phyloP scores from a whole-genome alignment of 768 basidiomycete genomes.

The Tulasnella sp. region DNA sequence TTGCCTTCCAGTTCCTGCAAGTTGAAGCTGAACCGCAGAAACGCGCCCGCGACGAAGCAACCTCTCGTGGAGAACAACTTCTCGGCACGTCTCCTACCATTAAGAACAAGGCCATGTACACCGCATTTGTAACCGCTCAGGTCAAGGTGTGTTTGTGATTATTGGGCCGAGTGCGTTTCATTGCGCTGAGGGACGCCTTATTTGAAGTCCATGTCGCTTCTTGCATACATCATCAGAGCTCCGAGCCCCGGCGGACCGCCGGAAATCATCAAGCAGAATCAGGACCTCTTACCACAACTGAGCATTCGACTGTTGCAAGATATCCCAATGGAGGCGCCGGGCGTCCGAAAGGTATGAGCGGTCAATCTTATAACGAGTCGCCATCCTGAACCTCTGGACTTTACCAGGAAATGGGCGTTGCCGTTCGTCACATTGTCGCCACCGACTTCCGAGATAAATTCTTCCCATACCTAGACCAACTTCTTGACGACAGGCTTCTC shows the following conservation, averaged over 20 bases:
- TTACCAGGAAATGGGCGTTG: constrained; percentile 78
- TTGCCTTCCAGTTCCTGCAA: constrained; percentile 42
- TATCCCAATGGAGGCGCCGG: constrained; percentile 78
- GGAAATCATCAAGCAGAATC: constrained; percentile 61
- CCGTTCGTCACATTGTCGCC: constrained; percentile 80
- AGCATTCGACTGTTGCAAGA: constrained; percentile 87
- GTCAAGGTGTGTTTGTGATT: constrained; percentile 60
- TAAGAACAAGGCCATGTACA: constrained; percentile 62
- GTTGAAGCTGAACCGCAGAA: constrained; percentile 76
- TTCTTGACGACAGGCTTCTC: constrained; percentile 84
- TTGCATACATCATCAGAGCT: constrained; percentile 80
- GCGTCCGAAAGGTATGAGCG: constrained; percentile 60
- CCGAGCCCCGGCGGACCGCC: constrained; percentile 27
- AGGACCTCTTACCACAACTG: constrained; percentile 70
- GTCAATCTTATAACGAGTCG: neutral
- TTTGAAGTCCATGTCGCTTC: constrained; percentile 74
- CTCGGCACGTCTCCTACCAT: constrained; percentile 72
- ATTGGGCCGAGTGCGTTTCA: neutral
- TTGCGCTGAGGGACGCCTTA: neutral
- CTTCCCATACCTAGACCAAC: constrained; percentile 74
- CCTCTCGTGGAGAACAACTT: constrained; percentile 77
- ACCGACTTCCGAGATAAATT: constrained; percentile 71
- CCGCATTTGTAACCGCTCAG: constrained; percentile 79
- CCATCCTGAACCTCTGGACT: neutral
- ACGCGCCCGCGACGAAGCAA: constrained; percentile 64